A percentile compares a stretch with the other conserved stretches of the same genome.
Evolutionary conservation across 495 filamentous ascomycete species (phyloP).

Genomic region (Extremus antarcticus): DNA sequence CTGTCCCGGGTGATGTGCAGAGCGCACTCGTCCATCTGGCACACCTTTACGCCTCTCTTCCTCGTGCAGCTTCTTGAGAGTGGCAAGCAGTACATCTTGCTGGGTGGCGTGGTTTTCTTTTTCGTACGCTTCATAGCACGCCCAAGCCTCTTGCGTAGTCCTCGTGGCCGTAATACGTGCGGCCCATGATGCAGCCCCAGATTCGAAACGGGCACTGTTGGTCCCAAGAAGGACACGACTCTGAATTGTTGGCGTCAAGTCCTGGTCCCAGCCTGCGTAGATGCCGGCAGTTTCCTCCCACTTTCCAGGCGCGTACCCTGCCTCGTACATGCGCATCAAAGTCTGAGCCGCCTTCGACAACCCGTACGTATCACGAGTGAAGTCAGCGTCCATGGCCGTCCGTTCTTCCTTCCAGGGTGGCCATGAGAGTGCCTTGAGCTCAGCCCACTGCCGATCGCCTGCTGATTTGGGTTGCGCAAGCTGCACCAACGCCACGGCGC

Average conservation of each 20-base stretch:
- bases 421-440: constrained; percentile 53
- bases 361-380: constrained; percentile 41
- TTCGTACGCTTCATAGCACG: constrained; percentile 49
- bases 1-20: not conserved
- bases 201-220: not conserved
- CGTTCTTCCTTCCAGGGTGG: constrained; percentile 61
- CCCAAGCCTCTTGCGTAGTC: constrained; percentile 63
- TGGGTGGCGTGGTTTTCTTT: constrained; percentile 18
- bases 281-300: constrained; percentile 51
- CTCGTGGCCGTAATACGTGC: constrained; percentile 54
- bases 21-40: not conserved
- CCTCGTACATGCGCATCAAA: constrained; percentile 49
- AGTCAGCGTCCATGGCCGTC: constrained; percentile 46
- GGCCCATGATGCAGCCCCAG: constrained; percentile 38
- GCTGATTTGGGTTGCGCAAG: constrained; percentile 52
- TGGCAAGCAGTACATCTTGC: constrained; percentile 42
- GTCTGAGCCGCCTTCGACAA: constrained; percentile 48
- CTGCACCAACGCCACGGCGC: constrained; percentile 48
- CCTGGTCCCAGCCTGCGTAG: constrained; percentile 57
- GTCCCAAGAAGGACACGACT: constrained; percentile 24
- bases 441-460: constrained; percentile 47
- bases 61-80: constrained; percentile 50
- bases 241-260: constrained; percentile 59
- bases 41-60: constrained; percentile 27
- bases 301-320: constrained; percentile 43